Evolutionary conservation across 202 grass and related monocot species (phyloP), one percentile per base, ranked within the genome.

Genomic region (Cymbopogon flexuosus): DNA sequence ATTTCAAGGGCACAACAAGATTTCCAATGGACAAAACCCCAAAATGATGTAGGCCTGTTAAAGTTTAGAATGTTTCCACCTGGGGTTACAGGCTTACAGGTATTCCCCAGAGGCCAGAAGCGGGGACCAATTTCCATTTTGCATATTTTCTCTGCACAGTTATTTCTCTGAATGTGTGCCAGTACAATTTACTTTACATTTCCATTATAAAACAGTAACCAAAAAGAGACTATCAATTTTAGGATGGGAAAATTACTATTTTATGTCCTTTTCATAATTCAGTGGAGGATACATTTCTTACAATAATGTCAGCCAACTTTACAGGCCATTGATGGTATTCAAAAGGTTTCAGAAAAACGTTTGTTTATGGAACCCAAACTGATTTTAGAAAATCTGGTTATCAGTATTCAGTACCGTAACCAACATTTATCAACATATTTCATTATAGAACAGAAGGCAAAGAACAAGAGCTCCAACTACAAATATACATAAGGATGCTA

Each of bases 201-300:
- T 73, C 68, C 18, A 47, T 16, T 57, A 51, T 43, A 62, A 72
- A 81, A 72, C 19, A 58, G 54, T 62, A 47, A 73, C 49, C 5
- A 52, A 52, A 52, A 52, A 8, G 49, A 52, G 49, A 16, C 49
- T 52, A 75, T 75, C 24, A 58, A 52, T 58, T 10, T 2, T 41
- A 42, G 36, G 14, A 14, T 24, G n/a, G 39, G 23, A 21, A 81
- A 76, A 9, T 60, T 73, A 35, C 65, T 12, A 33, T 72, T 64
- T 64, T 62, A 30, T 68, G 19, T 19, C 35, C 39, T 62, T 43
- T 75, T 75, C 39, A 29, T 39, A 75, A 68, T 68, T 33, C 47
- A 42, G 34, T 66, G 36, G 43, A 70, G 13, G 46, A 34, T 73
- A 73, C n/a, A 59, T 71, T 16, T 65, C 23, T 35, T 65, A 42